Evolutionary conservation across 2,329 filamentous ascomycete genomes (phyloP).

Genomic region (Scorias spongiosa): DNA sequence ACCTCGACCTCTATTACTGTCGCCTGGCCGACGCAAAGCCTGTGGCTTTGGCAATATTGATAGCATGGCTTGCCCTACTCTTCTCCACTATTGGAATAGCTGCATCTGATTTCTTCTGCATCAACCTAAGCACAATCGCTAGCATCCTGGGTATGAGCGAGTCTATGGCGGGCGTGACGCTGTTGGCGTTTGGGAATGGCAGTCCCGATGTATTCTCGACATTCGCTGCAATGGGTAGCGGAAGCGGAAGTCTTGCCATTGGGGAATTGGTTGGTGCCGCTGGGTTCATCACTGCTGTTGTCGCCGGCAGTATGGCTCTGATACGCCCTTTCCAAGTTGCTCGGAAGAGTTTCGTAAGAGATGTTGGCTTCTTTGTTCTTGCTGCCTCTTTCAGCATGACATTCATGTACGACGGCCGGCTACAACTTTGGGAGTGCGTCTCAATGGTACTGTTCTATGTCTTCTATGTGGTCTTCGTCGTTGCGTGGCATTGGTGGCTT

Average conservation of each 20-base stretch:
- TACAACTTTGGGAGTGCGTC: conserved; percentile 79
- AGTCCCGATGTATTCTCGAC: conserved; percentile 98
- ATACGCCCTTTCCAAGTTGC: conserved; percentile 91
- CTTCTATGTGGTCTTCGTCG: conserved; percentile 78
- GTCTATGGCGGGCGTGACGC: conserved; percentile 89
- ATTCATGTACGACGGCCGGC: conserved; percentile 69
- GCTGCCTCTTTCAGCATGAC: conserved; percentile 76
- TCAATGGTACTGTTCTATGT: conserved; percentile 83
- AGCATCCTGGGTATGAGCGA: conserved; percentile 83
- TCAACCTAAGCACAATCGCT: conserved; percentile 89
- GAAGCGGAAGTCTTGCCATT: conserved; percentile 91
- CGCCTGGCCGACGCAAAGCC: conserved; percentile 50
- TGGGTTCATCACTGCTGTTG: conserved; percentile 89
- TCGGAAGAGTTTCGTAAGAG: conserved; percentile 75
- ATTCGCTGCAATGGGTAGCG: conserved; percentile 92
- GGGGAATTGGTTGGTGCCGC: conserved; percentile 92
- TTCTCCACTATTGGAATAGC: conserved; percentile 97
- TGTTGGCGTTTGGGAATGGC: conserved; percentile 92
- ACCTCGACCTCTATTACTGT: conserved; percentile 87
- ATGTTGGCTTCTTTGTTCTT: conserved; percentile 82
- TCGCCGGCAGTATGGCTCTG: conserved; percentile 91
- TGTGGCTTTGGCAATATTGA: conserved; percentile 63
- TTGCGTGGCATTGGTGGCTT: conserved; percentile 81
- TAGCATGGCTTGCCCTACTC: conserved; percentile 71
- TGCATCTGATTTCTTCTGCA: conserved; percentile 94